Conservation (phyloP, 768 basidiomycete species). For the Glaciozyma antarctica region DNA sequence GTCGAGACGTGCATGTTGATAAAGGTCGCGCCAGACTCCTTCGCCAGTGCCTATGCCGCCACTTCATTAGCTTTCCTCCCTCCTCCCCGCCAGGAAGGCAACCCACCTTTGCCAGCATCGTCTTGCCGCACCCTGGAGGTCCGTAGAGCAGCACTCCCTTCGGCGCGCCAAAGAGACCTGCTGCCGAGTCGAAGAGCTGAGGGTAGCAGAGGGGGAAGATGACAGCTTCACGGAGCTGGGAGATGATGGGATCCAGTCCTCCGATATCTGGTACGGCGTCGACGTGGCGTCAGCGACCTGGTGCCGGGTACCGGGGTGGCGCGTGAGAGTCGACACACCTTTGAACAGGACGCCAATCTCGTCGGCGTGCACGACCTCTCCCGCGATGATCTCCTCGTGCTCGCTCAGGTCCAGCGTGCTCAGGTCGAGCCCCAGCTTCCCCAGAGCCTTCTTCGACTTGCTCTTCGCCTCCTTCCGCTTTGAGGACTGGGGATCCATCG, state of each 20-base stretch:
- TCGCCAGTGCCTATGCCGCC: constrained; percentile 59
- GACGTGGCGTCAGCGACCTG: not conserved
- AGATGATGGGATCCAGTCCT: constrained; percentile 81
- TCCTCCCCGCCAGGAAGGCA: not conserved
- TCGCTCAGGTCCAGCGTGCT: constrained; percentile 63
- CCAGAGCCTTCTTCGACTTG: constrained; percentile 40
- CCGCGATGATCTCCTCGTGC: constrained; percentile 85
- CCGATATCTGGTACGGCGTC: constrained; percentile 58
- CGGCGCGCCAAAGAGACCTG: constrained; percentile 75
- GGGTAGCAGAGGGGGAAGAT: constrained; percentile 92
- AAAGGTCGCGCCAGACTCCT: constrained; percentile 93
- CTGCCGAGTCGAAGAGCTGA: constrained; percentile 66
- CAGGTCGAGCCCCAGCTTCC: constrained; percentile 37
- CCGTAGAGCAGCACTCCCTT: constrained; percentile 94
- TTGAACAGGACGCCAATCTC: constrained; percentile 68
- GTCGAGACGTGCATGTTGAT: constrained; percentile 74
- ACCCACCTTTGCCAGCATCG: constrained; percentile 79
- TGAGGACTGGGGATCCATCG: constrained; percentile 36
- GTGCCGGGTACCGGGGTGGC: not conserved
- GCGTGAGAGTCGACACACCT: constrained; percentile 46
- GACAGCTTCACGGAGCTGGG: constrained; percentile 83
- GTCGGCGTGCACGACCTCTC: constrained; percentile 85
- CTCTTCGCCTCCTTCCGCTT: constrained; percentile 39
- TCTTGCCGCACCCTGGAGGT: constrained; percentile 97
- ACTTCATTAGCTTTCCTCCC: not conserved